Base-by-base conservation (phyloP, 805 yeast species). In the Saturnispora mendoncae region DNA sequence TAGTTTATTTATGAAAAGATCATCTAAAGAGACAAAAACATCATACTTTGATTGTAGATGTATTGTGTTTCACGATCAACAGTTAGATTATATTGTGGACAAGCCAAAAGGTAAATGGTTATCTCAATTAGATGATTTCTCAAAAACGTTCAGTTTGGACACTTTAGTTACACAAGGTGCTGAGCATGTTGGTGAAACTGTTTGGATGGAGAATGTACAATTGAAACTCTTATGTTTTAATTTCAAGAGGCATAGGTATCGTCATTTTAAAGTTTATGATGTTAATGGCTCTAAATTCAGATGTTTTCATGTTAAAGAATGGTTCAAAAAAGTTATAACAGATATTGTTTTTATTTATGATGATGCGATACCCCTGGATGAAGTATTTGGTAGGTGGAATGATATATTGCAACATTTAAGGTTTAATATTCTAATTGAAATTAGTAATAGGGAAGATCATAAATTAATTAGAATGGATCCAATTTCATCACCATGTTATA, bases 141-240 rank as follows among this genome's bases (percentile, higher is more conserved):
- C 10, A n/a, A 10, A n/a, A 19, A n/a, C n/a, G 12, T 10, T 28
- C 18, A 13, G 20, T 21, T 25, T 35, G 27, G 15, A 32, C 9
- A 9, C n/a, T 10, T n/a, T 39, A 25, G 19, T 33, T 6, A 8
- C 17, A 20, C 23, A 21, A 19, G n/a, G 26, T 27, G 37, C 32
- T 39, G 42, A 39, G 42, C 42, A 39, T 27, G 20, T 33, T 26
- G 33, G 27, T 19, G 17, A 39, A 39, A 27, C 27, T 4, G 18
- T 39, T 7, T 39, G 42, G 42, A 21, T 39, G 9, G 42, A 39
- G 15, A 33, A 39, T 26, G 38, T 39, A 13, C 30, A 27, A 12
- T 17, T 39, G 19, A 26, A 28, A 12, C 6, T 39, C 12, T 12
- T 39, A 8, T 39, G 42, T 24, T 33, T 13, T 14, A 33, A 33